Evolutionary conservation across 2,329 filamentous ascomycete species (phyloP), one percentile per base, ranked within the genome.

Genomic region (Metarhizium robertsii): DNA sequence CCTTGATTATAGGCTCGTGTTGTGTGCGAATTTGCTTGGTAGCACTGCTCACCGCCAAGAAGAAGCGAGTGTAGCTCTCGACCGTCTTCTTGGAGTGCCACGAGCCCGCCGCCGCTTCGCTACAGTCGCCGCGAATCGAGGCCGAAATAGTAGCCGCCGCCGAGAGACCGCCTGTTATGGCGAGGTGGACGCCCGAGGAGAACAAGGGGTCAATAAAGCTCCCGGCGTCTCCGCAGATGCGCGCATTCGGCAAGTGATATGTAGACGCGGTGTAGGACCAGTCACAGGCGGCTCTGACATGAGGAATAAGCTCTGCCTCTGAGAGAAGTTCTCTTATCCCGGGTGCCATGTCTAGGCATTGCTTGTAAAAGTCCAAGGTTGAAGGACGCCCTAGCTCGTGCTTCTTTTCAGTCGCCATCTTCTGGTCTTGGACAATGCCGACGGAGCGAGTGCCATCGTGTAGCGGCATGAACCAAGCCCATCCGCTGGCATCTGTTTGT

Each of bases 161-260:
- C 0, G 76, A 74, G 0, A 80, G 67, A 4, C 65, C 75, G 16
- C 70, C 64, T 0, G 65, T 57, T 0, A 79, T 40, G 1, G 76
- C 76, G 1, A 79, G 63, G 57, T 79, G 76, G 3, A 75, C 68
- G 10, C 75, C 75, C 0, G 75, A 78, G 0, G 73, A 76, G 63
- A 78, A 79, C 56, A 69, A 72, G 0, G 75, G 75, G 55, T 79
- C 75, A 56, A 79, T 76, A 58, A 79, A 79, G 58, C 70, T 73
- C 1, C 73, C 76, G 0, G 75, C 75, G 56, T 79, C 75, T 2
- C 76, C 75, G 5, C 64, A 68, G 11, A 78, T 67, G 18, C 75
- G 74, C 3, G 67, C 60, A 53, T 71, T 57, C 1, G 70, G 69
- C n/a, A 62, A 54, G 1, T 73, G 69, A 58, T 79, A 79, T 0